Percentiles rank a stretch among this genome's conserved stretches.
These are phyloP conservation scores for Pseudogymnoascus sp. DNA, from an alignment of 2,329 filamentous ascomycete genomes.

Conservation along the genomic window DNA sequence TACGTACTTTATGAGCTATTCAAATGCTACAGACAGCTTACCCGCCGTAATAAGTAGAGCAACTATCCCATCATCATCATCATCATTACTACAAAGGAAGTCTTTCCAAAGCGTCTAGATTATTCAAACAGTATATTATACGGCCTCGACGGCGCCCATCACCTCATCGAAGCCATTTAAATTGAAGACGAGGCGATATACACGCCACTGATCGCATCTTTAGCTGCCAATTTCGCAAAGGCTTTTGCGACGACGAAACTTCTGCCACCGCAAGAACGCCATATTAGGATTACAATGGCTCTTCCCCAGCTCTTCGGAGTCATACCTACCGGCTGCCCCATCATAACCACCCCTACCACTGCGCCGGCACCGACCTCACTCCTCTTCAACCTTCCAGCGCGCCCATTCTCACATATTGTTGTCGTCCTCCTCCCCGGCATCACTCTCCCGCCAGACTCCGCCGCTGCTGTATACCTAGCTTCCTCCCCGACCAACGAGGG, in stretches of 20 bases:
- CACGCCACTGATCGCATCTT: background rate
- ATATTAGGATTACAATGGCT: conserved; percentile 9
- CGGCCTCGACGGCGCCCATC: background rate
- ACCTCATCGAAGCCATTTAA: background rate
- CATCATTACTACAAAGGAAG: background rate
- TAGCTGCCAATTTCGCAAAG: background rate
- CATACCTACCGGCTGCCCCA: conserved; percentile 50
- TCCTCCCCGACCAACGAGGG: conserved; percentile 31
- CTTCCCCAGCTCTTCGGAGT: conserved; percentile 42
- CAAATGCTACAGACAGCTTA: background rate
- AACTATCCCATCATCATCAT: background rate
- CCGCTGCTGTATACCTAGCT: conserved; percentile 84
- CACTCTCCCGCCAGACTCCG: conserved; percentile 62
- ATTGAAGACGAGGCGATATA: background rate
- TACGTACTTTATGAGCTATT: conserved; percentile 1
- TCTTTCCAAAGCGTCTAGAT: background rate
- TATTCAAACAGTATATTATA: background rate
- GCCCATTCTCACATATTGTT: conserved; percentile 69
- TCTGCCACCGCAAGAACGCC: background rate
- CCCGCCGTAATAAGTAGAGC: background rate
- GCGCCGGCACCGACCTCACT: conserved; percentile 46
- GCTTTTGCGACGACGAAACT: background rate
- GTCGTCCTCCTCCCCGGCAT: conserved; percentile 81
- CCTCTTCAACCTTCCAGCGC: conserved; percentile 42
- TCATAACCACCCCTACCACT: conserved; percentile 46